Evolutionary conservation across 2,329 filamentous ascomycete genomes (phyloP), one percentile per base, ranked within the genome.

Genomic region (Colletotrichum navitas): DNA sequence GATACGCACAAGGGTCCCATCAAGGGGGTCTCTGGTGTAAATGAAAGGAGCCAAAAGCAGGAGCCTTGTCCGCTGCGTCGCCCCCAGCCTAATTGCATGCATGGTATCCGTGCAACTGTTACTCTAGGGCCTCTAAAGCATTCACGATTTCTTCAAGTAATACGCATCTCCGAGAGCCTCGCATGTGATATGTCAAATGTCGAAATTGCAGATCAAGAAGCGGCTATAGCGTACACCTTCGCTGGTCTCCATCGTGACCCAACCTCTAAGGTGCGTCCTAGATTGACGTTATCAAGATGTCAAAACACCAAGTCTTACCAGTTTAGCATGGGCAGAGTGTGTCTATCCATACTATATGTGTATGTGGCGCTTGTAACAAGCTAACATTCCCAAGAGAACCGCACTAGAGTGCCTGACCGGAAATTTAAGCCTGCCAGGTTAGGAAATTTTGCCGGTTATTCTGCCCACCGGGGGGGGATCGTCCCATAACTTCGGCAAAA

Each of bases 401-500:
- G 3, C 36, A 39, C 11, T 3, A 8, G 56, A 56, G 45, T 21
- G 7, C 6, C 10, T 45, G n/a, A 3, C 43, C 43, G 11, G 43
- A 45, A n/a, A 45, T 7, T 43, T 63, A 58, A 51, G 49, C 61
- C 61, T 39, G 49, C 56, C 45, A 49, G 21, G 41, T 18, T 49
- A 14, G 21, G 34, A 58, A 41, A n/a, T 41, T 21, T 49, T 24
- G 36, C n/a, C 5, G 34, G 43, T 34, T 11, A 63, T 49, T 39
- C 34, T 67, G 10, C 12, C 24, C 32, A 29, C 58, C 43, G 49
- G 32, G 24, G 34, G 26, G 24, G 43, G 26, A 36, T 5, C 29
- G 7, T 10, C 45, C 21, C 61, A n/a, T 12, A 43, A 26, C 39
- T 47, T 47, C 39, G 68, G 68, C 64, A 68, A 45, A 29, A n/a